phyloP scores from a whole-genome alignment of 345 rosid species.

The Schrenkiella parvula region DNA sequence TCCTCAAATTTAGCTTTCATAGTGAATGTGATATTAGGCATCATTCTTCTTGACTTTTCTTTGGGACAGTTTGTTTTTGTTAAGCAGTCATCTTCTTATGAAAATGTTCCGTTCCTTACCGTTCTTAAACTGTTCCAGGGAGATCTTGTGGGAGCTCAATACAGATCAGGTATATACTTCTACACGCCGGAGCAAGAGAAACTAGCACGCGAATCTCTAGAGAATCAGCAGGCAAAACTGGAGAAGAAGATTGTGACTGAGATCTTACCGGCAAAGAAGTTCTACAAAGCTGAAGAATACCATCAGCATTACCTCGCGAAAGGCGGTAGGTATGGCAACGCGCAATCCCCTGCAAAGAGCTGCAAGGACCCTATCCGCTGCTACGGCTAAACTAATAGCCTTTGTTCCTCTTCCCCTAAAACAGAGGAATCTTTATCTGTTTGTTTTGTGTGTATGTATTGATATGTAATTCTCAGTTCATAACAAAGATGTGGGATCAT shows the following conservation, averaged over 20 bases:
- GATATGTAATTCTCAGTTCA: neutral
- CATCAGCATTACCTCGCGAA: conserved; percentile 88
- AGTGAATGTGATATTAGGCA: no score
- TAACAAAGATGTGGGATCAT: neutral
- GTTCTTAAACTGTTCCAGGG: conserved; percentile 42
- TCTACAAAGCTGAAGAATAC: conserved; percentile 87
- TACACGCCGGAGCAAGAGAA: conserved; percentile 86
- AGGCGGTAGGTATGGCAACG: conserved; percentile 78
- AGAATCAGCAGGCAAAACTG: conserved; percentile 49
- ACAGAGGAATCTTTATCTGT: neutral
- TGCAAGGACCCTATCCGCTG: conserved; percentile 91
- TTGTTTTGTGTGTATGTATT: neutral
- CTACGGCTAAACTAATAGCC: conserved; percentile 55
- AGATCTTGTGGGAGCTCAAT: conserved; percentile 76
- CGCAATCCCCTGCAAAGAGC: conserved; percentile 71
- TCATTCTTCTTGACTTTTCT: no score
- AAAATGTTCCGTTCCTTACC: neutral
- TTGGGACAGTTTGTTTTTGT: no score
- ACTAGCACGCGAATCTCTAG: conserved; percentile 60
- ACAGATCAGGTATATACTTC: conserved; percentile 75
- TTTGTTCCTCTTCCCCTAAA: neutral
- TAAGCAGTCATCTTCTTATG: neutral
- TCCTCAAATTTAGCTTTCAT: no score
- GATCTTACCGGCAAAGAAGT: conserved; percentile 82
- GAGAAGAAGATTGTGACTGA: conserved; percentile 75